phyloP scores from a whole-genome alignment of 805 yeast species.

The Yarrowia sp. region DNA sequence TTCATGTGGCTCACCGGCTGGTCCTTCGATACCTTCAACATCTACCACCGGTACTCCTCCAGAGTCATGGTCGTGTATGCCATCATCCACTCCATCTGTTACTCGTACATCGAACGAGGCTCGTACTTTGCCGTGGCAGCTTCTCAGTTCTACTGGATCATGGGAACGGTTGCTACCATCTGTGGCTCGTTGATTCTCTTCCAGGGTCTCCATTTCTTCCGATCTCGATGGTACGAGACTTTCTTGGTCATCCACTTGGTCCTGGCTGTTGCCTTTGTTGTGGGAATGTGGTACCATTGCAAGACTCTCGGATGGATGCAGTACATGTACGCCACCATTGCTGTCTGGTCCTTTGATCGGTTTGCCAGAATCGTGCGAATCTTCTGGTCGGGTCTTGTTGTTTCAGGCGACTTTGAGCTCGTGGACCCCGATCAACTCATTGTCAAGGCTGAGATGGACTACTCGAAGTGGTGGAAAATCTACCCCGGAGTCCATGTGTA shows the following conservation, averaged over 20 bases:
- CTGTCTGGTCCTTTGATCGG: constrained; percentile 76
- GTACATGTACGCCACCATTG: constrained; percentile 61
- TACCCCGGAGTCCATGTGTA: constrained; percentile 66
- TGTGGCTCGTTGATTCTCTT: constrained; percentile 55
- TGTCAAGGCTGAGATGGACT: constrained; percentile 24
- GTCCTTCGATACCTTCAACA: constrained; percentile 64
- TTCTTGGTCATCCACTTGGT: constrained; percentile 65
- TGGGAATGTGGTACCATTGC: constrained; percentile 66
- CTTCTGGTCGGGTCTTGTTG: constrained; percentile 60
- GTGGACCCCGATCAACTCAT: constrained; percentile 25
- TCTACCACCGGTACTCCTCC: constrained; percentile 58
- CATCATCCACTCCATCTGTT: constrained; percentile 44
- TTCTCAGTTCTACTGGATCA: constrained; percentile 30
- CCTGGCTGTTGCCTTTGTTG: constrained; percentile 60
- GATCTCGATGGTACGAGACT: constrained; percentile 64
- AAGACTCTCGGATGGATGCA: constrained; percentile 53
- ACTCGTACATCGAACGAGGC: constrained; percentile 32
- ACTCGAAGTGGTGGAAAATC: constrained; percentile 52
- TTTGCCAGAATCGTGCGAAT: constrained; percentile 63
- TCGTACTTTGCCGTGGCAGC: constrained; percentile 7
- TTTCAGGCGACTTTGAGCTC: constrained; percentile 17
- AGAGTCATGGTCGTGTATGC: constrained; percentile 44
- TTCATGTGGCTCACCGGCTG: constrained; percentile 67
- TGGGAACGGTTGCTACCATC: constrained; percentile 55
- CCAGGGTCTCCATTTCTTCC: constrained; percentile 59